phyloP scores from a whole-genome alignment of 345 rosid genomes.

The Barbarea vulgaris region DNA sequence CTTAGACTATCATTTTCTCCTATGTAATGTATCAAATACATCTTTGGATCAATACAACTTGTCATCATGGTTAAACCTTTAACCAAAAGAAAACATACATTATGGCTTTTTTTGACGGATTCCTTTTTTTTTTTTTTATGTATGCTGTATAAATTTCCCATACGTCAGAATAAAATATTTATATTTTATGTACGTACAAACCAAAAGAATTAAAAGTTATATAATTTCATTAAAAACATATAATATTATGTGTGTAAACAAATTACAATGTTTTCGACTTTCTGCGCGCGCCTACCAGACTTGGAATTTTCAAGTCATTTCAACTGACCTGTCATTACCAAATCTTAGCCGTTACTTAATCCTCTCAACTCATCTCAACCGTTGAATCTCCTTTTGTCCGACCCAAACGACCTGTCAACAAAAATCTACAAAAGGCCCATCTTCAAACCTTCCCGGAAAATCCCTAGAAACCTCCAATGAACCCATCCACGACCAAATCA shows the following conservation, averaged over 20 bases:
- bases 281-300: conserved; percentile 44
- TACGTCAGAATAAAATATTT: not conserved
- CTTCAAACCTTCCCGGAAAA: conserved; percentile 42
- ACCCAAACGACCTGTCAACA: conserved; percentile 45
- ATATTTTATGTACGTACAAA: not conserved
- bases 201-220: not conserved
- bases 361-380: conserved; percentile 2
- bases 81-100: not conserved
- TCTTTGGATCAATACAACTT: not conserved
- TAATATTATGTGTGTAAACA: conserved; percentile 7
- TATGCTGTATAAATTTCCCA: not conserved
- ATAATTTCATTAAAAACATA: not conserved
- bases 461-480: conserved; percentile 41
- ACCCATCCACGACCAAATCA: conserved; percentile 27
- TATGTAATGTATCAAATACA: not conserved
- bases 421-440: conserved; percentile 21
- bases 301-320: conserved; percentile 44
- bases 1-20: not conserved
- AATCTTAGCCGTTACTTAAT: conserved; percentile 20
- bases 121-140: not conserved
- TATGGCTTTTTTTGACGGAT: not conserved
- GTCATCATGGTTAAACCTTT: not conserved
- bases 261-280: conserved; percentile 31
- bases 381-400: conserved; percentile 24
- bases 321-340: conserved; percentile 7